phyloP scores from a whole-genome alignment of 495 filamentous ascomycete genomes.

The Parathielavia hyrcaniae region DNA sequence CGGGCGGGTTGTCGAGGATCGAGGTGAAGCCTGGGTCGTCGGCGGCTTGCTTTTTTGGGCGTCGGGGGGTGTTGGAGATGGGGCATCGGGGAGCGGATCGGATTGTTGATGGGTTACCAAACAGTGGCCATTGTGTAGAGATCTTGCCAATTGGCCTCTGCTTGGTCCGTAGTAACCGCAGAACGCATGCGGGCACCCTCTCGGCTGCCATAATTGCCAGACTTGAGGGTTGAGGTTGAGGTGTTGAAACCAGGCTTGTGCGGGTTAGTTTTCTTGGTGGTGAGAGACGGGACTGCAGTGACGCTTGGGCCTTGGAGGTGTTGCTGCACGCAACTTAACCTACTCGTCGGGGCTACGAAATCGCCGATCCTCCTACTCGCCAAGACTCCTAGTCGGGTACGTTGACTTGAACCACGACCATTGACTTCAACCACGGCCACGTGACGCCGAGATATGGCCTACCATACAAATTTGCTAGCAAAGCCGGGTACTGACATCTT shows the following conservation, averaged over 20 bases:
- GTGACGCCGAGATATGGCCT: too few species aligned
- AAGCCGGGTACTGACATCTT: too few species aligned
- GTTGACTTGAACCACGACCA: neutral
- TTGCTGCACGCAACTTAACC: too few species aligned
- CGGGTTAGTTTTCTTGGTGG: neutral
- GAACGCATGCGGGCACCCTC: neutral
- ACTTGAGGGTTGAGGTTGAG: neutral
- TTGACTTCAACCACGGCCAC: neutral
- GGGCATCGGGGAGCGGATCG: constrained; percentile 22
- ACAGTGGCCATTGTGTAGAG: constrained; percentile 7
- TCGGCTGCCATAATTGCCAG: constrained; percentile 7
- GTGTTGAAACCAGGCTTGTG: neutral
- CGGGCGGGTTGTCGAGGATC: constrained; percentile 77
- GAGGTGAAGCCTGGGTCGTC: constrained; percentile 70
- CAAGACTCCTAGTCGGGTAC: neutral
- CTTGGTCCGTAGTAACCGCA: constrained; percentile 8
- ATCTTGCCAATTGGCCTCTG: constrained; percentile 13
- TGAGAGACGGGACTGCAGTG: too few species aligned
- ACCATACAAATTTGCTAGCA: neutral
- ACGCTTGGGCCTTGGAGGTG: neutral
- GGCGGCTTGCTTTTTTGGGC: constrained; percentile 38
- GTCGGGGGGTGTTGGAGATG: constrained; percentile 29
- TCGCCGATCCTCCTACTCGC: neutral
- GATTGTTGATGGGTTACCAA: neutral
- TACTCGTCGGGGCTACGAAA: neutral